Evolutionary conservation across 768 basidiomycete species (phyloP).

Genomic region (Amanita jacksonii): DNA sequence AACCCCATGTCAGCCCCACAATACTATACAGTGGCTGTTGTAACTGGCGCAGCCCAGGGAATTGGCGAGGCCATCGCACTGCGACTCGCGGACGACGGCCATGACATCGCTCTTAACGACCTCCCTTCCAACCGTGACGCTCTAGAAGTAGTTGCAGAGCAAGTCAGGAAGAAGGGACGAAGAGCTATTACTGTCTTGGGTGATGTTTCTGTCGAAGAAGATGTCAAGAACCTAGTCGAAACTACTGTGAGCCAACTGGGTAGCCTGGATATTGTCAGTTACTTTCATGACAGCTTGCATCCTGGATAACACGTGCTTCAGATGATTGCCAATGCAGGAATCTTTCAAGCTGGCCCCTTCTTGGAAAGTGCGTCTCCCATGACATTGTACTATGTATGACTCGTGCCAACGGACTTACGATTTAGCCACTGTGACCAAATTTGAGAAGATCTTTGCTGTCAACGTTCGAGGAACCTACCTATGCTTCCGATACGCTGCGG

Average conservation of each 20-base stretch:
- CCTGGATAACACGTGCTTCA: conserved; percentile 9
- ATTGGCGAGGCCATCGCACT: conserved; percentile 7
- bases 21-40: conserved; percentile 6
- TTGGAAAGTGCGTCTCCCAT: conserved; percentile 15
- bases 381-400: too few relatives aligned
- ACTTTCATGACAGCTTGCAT: too few relatives aligned
- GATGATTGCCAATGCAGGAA: conserved; percentile 28
- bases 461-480: conserved; percentile 26
- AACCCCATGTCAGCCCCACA: too few relatives aligned
- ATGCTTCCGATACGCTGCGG: conserved; percentile 32
- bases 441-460: conserved; percentile 21
- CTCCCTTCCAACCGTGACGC: neutral
- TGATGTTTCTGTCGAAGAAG: conserved; percentile 26
- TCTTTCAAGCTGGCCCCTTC: conserved; percentile 12
- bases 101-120: conserved; percentile 5
- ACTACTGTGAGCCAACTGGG: conserved; percentile 25
- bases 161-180: conserved; percentile 16
- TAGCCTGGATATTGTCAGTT: conserved; percentile 18
- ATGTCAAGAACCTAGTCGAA: conserved; percentile 26
- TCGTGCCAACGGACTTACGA: neutral
- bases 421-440: conserved; percentile 21
- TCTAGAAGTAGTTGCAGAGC: conserved; percentile 13
- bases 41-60: conserved; percentile 6
- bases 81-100: conserved; percentile 10
- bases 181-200: conserved; percentile 16